These are phyloP conservation scores for Arthonia radiata DNA, from an alignment of 495 filamentous ascomycete species.

Conservation along the genomic window DNA sequence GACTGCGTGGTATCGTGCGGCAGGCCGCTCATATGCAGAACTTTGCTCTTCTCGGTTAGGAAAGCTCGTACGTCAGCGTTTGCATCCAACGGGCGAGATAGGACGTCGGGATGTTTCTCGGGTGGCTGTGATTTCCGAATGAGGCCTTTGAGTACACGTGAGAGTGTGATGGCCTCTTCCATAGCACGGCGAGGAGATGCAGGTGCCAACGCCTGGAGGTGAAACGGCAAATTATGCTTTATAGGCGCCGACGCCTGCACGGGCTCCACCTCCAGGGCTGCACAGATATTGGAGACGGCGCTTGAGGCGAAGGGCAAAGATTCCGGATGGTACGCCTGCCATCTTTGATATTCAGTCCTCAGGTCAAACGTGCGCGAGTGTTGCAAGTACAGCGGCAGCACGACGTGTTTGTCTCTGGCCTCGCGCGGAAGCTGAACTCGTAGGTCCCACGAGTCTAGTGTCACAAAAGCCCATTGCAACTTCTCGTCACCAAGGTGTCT, in stretches of 20 bases:
- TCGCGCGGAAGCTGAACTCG: conserved; percentile 93
- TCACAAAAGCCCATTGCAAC: conserved; percentile 92
- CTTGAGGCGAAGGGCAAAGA: conserved; percentile 90
- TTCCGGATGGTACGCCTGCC: conserved; percentile 95
- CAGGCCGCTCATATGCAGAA: conserved; percentile 86
- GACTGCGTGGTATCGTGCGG: conserved; percentile 97
- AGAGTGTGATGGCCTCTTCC: conserved; percentile 88
- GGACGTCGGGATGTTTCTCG: conserved; percentile 77
- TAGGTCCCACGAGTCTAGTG: conserved; percentile 93
- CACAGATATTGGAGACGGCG: conserved; percentile 88
- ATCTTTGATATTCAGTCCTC: conserved; percentile 87
- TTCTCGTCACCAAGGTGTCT: conserved; percentile 68
- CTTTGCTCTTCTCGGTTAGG: conserved; percentile 82
- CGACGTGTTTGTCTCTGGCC: conserved; percentile 91
- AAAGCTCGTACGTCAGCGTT: conserved; percentile 93
- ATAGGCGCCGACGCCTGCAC: conserved; percentile 92
- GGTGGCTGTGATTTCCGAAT: conserved; percentile 88
- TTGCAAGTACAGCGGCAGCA: conserved; percentile 86
- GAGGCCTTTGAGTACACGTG: conserved; percentile 70
- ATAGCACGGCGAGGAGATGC: conserved; percentile 93
- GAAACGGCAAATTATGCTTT: conserved; percentile 95
- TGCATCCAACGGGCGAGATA: conserved; percentile 89
- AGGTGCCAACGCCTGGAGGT: conserved; percentile 84
- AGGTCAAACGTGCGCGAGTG: conserved; percentile 94
- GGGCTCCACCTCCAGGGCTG: conserved; percentile 88